Evolutionary conservation across 1,284 basidiomycete genomes (phyloP), one percentile per base, ranked within the genome.

Genomic region (Stygiomarasmius scandens): DNA sequence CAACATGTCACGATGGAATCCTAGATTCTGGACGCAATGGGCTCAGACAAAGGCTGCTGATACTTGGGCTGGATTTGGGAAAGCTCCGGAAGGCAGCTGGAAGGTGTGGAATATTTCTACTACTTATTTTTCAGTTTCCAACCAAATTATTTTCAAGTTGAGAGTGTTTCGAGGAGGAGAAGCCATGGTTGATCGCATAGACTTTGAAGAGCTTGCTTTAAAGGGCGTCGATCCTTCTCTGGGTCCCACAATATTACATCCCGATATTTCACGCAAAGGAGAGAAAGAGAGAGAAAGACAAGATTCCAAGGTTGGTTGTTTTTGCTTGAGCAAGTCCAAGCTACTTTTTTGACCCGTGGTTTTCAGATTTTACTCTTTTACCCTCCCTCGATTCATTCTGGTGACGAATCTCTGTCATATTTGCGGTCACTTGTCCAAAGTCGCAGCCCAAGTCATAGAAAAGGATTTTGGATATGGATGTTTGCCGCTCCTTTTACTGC

Each of bases 201-300:
- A 90, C 52, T 92, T 90, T 62, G 90, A 92, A 68, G 89, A 92
- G 67, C 77, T 88, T 46, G 84, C 84, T 14, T 74, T 92, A 61
- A 87, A 88, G 67, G 78, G 80, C 32, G 73, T 92, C 45, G 86
- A 92, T 64, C 84, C 87, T 19, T 83, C 86, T 3, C 64, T 89
- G 44, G 86, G 84, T 0, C 87, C 87, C n/a, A 64, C 70, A 0
- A 54, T 78, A 5, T 58, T 64, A 49, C 63, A 71, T 47, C 66
- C 63, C 34, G 56, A 59, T 2, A 24, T 57, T 8, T 43, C 56
- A 32, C 62, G 51, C 52, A 63, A 63, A 58, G 66, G 48, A 29
- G 54, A 47, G 54, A 61, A 41, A 19, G 29, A 32, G 56, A 56
- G 56, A 16, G 34, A 43, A 20, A 54, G 43, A 32, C 41, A 52